Evolutionary conservation across 2,329 filamentous ascomycete genomes (phyloP).

Genomic region (Clarireedia monteithiana): DNA sequence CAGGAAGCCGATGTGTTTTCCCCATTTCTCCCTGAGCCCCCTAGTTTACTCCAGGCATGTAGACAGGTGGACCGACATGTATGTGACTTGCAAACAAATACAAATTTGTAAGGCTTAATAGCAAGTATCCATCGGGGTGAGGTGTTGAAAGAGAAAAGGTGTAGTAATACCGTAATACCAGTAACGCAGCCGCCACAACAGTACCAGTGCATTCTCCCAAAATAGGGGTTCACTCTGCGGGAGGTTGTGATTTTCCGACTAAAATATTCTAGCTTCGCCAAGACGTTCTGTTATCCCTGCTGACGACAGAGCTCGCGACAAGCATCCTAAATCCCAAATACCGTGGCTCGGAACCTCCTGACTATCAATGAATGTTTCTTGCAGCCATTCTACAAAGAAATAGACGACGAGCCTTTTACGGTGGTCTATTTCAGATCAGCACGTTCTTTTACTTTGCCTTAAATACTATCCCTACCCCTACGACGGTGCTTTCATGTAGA

Average conservation of each 20-base stretch:
- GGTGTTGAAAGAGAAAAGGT: too few species aligned
- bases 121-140: not conserved
- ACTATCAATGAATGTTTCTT: conserved; percentile 8
- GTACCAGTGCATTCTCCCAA: not conserved
- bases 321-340: conserved; percentile 9
- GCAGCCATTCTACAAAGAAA: conserved; percentile 4
- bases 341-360: conserved; percentile 8
- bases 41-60: not conserved
- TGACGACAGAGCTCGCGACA: conserved; percentile 7
- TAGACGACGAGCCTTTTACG: conserved; percentile 8
- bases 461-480: not conserved
- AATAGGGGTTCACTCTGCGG: conserved; percentile 6
- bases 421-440: conserved; percentile 10
- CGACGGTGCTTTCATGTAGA: conserved; percentile 21
- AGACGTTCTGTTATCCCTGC: conserved; percentile 4
- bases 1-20: not conserved
- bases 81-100: too few species aligned
- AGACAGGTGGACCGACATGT: too few species aligned
- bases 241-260: not conserved
- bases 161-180: not conserved
- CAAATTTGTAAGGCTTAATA: not conserved
- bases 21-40: not conserved
- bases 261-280: conserved; percentile 9
- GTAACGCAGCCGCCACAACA: not conserved
- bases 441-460: not conserved